phyloP scores from a whole-genome alignment of 345 rosid species.

The Eucalyptus cladocalyx region DNA sequence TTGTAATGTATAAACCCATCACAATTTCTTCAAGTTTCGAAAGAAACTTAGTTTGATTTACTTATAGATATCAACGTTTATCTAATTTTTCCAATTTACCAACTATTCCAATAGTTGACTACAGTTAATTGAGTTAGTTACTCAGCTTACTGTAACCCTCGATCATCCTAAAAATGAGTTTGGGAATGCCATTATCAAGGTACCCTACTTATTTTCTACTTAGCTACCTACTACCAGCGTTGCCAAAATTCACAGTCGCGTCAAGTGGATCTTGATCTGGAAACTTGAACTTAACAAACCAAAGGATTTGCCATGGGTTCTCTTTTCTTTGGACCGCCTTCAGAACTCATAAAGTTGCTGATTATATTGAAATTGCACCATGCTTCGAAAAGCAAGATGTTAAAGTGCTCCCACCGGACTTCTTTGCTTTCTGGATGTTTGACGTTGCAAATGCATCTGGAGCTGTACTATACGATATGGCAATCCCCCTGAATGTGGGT shows the following conservation, averaged over 20 bases:
- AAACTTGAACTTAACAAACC: not conserved
- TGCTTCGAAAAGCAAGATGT: not conserved
- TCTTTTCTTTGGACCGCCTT: not conserved
- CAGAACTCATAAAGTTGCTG: not conserved
- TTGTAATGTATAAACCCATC: no score
- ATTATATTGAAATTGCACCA: not conserved
- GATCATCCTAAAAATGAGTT: slow-evolving; percentile 57
- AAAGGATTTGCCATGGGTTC: not conserved
- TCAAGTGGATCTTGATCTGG: not conserved
- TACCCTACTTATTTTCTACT: not conserved
- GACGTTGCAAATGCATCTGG: not conserved
- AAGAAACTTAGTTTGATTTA: no score
- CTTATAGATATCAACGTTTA: no score
- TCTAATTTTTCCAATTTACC: no score
- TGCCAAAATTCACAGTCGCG: not conserved
- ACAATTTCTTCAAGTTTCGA: no score
- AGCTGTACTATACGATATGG: not conserved
- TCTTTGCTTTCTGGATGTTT: not conserved
- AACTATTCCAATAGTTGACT: no score
- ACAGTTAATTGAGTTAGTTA: no score
- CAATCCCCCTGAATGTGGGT: not conserved
- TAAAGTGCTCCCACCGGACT: not conserved
- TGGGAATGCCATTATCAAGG: slow-evolving; percentile 72
- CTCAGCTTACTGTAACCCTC: slow-evolving; percentile 54
- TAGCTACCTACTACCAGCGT: not conserved